These are phyloP conservation scores for Plasmodium relictum DNA, from an alignment of 169 alveolate species.

Conservation along the genomic window DNA sequence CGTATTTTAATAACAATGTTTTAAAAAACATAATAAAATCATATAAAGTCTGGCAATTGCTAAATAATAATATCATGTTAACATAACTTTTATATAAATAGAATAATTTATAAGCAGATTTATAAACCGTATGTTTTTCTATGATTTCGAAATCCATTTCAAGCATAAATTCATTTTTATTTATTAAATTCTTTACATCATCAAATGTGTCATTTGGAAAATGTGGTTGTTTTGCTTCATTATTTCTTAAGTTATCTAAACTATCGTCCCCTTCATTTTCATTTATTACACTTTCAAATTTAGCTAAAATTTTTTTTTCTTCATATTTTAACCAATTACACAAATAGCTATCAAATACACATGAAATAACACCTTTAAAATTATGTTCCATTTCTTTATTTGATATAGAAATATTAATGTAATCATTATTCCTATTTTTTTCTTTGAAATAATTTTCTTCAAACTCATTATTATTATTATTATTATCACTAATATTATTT, in stretches of 20 bases:
- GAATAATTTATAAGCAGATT: constrained; percentile 70
- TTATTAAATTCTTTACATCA: constrained; percentile 19
- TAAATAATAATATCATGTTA: constrained; percentile 53
- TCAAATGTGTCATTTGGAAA: constrained; percentile 4
- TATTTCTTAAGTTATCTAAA: not conserved
- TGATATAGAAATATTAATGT: not conserved
- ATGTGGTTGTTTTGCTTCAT: not conserved
- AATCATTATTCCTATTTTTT: not conserved
- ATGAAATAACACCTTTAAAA: constrained; percentile 58
- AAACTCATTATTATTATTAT: not conserved
- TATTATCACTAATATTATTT: not conserved
- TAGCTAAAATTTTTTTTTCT: constrained; percentile 54
- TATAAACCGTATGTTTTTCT: constrained; percentile 37
- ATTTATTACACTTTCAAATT: constrained; percentile 57
- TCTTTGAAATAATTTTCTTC: not conserved
- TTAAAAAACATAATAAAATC: constrained; percentile 72
- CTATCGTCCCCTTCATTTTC: constrained; percentile 34
- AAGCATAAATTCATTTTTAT: constrained; percentile 14
- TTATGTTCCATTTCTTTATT: not conserved
- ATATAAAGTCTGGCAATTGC: constrained; percentile 60
- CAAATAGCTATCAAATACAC: constrained; percentile 64
- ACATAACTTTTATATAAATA: constrained; percentile 65
- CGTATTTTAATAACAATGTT: constrained; percentile 44
- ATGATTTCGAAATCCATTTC: not conserved
- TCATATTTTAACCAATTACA: constrained; percentile 73